phyloP scores from a whole-genome alignment of 768 basidiomycete species.

The Kwoniella heveanensis region DNA sequence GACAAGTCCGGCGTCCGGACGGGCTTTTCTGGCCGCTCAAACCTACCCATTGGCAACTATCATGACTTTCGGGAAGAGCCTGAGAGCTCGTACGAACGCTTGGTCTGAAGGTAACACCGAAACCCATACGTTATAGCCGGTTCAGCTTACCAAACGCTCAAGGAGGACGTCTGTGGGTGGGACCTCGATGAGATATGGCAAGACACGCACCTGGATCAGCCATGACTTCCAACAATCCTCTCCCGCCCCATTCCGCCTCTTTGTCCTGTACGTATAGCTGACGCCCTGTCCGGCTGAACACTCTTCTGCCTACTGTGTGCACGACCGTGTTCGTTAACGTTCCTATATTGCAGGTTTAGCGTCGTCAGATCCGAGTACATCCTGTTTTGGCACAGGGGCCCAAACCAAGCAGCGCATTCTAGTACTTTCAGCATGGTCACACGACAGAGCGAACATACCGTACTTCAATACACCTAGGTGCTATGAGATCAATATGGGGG shows the following conservation, averaged over 20 bases:
- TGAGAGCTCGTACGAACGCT: constrained; percentile 47
- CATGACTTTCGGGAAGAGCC: constrained; percentile 44
- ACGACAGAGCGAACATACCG: constrained; percentile 27
- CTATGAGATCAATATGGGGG: constrained; percentile 6
- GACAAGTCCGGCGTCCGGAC: too few relatives aligned
- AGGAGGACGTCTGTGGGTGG: too few relatives aligned
- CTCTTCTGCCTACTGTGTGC: constrained; percentile 28
- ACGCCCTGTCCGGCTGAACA: constrained; percentile 47
- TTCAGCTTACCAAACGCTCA: too few relatives aligned
- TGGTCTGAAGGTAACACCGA: too few relatives aligned
- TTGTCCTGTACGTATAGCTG: constrained; percentile 51
- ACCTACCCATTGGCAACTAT: constrained; percentile 53
- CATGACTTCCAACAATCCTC: constrained; percentile 49
- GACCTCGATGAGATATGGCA: neutral
- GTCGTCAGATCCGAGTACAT: constrained; percentile 3
- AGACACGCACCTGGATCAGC: constrained; percentile 45
- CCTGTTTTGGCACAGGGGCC: constrained; percentile 6
- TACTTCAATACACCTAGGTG: constrained; percentile 50
- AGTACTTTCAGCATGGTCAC: too few relatives aligned
- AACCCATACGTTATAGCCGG: too few relatives aligned
- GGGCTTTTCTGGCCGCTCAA: too few relatives aligned
- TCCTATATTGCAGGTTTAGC: constrained; percentile 27
- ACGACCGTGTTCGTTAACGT: constrained; percentile 37
- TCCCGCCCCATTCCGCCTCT: constrained; percentile 35
- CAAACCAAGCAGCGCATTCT: too few relatives aligned